Evolutionary conservation across 441 rosid species (phyloP).

Genomic region (Arabidopsis lyrata): DNA sequence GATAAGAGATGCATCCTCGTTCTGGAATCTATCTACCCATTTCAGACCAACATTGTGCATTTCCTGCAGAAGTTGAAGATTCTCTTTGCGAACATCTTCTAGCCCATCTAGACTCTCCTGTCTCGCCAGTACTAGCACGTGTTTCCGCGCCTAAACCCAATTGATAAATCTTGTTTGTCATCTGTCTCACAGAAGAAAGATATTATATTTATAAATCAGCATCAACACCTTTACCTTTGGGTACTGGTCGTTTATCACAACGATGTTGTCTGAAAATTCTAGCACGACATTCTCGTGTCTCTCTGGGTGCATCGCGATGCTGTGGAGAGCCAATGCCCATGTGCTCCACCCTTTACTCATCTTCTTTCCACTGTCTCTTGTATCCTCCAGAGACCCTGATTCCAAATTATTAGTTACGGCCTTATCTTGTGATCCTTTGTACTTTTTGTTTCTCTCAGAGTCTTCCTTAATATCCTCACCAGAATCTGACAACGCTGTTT

Average conservation of each 20-base stretch:
- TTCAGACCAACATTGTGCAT: constrained; percentile 80
- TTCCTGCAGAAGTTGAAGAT: constrained; percentile 58
- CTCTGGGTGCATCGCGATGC: constrained; percentile 82
- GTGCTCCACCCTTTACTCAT: constrained; percentile 67
- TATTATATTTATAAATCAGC: constrained; percentile 6
- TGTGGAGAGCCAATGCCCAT: constrained; percentile 83
- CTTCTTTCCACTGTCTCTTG: constrained; percentile 43
- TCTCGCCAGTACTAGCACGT: constrained; percentile 72
- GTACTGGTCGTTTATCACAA: constrained; percentile 76
- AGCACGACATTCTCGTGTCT: constrained; percentile 60
- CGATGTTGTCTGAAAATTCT: constrained; percentile 65
- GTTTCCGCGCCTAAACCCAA: constrained; percentile 71
- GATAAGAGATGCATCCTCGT: constrained; percentile 70
- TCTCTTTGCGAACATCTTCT: constrained; percentile 68
- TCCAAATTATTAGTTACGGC: constrained; percentile 31
- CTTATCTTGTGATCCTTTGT: constrained; percentile 53
- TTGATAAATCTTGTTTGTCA: constrained; percentile 1
- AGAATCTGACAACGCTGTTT: constrained; percentile 37
- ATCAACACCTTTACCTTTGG: constrained; percentile 66
- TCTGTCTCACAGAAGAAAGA: neutral
- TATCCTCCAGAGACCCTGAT: constrained; percentile 38
- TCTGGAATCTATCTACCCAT: constrained; percentile 70
- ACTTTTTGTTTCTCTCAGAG: constrained; percentile 62
- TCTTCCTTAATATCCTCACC: constrained; percentile 58
- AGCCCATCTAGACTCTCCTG: constrained; percentile 67